A percentile compares a stretch with the other conserved stretches of the same genome.
These are phyloP conservation scores for Apiospora arundinis DNA, from an alignment of 2,329 filamentous ascomycete species.

Conservation along the genomic window DNA sequence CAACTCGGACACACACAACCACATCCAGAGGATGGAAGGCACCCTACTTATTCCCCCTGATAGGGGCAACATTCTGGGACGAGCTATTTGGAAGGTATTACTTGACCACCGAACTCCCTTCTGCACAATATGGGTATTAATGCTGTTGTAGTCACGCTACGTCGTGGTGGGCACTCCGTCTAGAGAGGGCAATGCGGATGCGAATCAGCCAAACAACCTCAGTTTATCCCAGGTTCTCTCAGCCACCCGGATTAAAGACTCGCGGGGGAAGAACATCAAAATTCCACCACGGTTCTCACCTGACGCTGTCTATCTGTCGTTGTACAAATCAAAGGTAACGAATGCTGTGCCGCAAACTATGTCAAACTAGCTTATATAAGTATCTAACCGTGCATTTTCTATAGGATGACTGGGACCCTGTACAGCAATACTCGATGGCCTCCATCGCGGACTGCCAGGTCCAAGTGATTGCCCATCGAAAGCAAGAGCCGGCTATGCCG, in stretches of 20 bases:
- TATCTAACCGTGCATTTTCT: conserved; percentile 32
- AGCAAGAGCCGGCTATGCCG: conserved; percentile 64
- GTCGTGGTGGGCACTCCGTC: conserved; percentile 57
- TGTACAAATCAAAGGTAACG: conserved; percentile 63
- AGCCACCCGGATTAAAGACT: conserved; percentile 46
- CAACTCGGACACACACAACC: neutral
- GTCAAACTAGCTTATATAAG: conserved; percentile 27
- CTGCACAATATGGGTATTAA: conserved; percentile 26
- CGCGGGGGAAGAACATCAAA: conserved; percentile 45
- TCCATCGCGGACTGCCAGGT: conserved; percentile 63
- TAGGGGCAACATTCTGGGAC: conserved; percentile 57
- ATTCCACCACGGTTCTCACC: conserved; percentile 39
- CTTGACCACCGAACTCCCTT: neutral
- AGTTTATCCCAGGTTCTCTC: conserved; percentile 48
- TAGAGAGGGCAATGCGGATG: conserved; percentile 37
- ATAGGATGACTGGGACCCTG: conserved; percentile 58
- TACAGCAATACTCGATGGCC: conserved; percentile 59
- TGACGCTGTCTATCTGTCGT: conserved; percentile 56
- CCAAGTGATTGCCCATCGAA: conserved; percentile 65
- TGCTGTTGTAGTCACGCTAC: conserved; percentile 58
- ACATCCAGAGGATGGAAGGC: conserved; percentile 51
- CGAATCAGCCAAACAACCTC: conserved; percentile 34
- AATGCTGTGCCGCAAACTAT: conserved; percentile 12
- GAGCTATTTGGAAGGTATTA: conserved; percentile 59
- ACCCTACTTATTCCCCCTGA: conserved; percentile 57